A percentile compares a stretch with the other conserved stretches of the same genome.
These are phyloP conservation scores for Ophiostoma quercus DNA, from an alignment of 2,329 filamentous ascomycete genomes.

Conservation along the genomic window DNA sequence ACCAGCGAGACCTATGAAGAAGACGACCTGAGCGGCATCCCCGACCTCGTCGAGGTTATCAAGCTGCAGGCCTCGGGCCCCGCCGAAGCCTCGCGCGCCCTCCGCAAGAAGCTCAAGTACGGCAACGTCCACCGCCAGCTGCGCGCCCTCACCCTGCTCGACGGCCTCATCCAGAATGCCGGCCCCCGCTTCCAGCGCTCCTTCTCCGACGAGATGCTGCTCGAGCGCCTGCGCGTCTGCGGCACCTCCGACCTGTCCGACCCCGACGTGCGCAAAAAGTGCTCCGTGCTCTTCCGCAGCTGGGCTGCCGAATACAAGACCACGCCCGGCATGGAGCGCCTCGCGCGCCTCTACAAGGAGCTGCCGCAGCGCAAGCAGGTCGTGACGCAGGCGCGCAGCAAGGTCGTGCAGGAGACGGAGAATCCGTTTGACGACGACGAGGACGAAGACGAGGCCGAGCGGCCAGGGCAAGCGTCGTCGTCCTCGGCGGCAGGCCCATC, in stretches of 20 bases:
- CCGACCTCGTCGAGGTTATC: constrained; percentile 90
- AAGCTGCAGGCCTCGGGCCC: constrained; percentile 83
- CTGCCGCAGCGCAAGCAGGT: constrained; percentile 63
- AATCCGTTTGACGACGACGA: constrained; percentile 65
- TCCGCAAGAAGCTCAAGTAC: constrained; percentile 98
- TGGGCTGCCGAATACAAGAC: constrained; percentile 81
- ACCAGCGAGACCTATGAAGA: constrained; percentile 86
- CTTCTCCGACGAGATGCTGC: constrained; percentile 84
- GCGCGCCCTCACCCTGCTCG: constrained; percentile 79
- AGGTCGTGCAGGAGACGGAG: constrained; percentile 75
- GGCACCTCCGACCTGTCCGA: constrained; percentile 82
- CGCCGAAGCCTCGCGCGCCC: constrained; percentile 79
- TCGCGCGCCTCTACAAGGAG: constrained; percentile 73
- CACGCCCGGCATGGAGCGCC: constrained; percentile 70
- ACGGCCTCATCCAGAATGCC: constrained; percentile 91
- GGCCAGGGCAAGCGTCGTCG: constrained; percentile 25
- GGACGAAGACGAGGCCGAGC: constrained; percentile 44
- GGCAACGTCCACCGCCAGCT: constrained; percentile 90
- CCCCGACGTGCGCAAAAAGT: constrained; percentile 79
- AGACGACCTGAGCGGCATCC: constrained; percentile 85
- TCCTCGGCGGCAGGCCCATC: constrained; percentile 25
- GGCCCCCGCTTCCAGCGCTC: constrained; percentile 78
- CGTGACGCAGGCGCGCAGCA: constrained; percentile 71
- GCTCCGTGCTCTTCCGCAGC: constrained; percentile 75
- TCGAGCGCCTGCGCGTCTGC: constrained; percentile 85